A percentile compares a stretch with the other conserved stretches of the same genome.
Conservation (phyloP, 2,329 filamentous ascomycete genomes). For the Ophiosphaerella narmari region DNA sequence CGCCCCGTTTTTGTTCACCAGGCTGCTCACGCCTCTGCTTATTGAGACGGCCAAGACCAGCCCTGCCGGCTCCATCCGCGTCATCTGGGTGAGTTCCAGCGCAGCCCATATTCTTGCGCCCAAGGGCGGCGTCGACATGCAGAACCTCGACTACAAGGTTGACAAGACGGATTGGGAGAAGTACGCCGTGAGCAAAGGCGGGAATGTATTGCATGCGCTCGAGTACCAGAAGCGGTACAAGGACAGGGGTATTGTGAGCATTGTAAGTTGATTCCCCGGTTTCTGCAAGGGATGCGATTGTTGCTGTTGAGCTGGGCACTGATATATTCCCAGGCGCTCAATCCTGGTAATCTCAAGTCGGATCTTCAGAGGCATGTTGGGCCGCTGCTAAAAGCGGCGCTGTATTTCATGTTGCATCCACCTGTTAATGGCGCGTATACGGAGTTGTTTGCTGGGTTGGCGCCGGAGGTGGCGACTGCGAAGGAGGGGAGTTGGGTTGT, state of each 20-base stretch:
- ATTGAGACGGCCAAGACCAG: slow-evolving; percentile 31
- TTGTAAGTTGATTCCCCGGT: slow-evolving; percentile 9
- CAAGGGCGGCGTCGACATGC: slow-evolving; percentile 19
- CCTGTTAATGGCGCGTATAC: slow-evolving; percentile 30
- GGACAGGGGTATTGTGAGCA: slow-evolving; percentile 22
- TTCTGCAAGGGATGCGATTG: no score
- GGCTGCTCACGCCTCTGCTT: slow-evolving; percentile 45
- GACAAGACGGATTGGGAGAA: slow-evolving; percentile 10
- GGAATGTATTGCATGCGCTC: slow-evolving; percentile 33
- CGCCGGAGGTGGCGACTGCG: slow-evolving; percentile 15
- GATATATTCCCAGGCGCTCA: slow-evolving; percentile 22
- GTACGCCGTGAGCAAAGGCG: slow-evolving; percentile 33
- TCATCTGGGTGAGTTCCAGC: slow-evolving; percentile 39
- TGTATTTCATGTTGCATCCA: slow-evolving; percentile 10
- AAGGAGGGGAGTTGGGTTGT: slow-evolving; percentile 48
- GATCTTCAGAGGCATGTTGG: slow-evolving; percentile 41
- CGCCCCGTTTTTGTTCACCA: slow-evolving; percentile 48
- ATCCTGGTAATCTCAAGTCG: slow-evolving; percentile 46
- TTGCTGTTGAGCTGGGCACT: background rate
- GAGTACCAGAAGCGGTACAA: slow-evolving; percentile 21
- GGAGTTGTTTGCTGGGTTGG: slow-evolving; percentile 28
- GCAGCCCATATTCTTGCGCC: slow-evolving; percentile 16
- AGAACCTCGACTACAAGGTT: slow-evolving; percentile 19
- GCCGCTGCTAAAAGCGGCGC: background rate
- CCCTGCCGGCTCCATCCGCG: slow-evolving; percentile 34